Percentiles rank a stretch among this genome's conserved stretches.
Conservation (phyloP, 2,329 filamentous ascomycete genomes). For the Phaeosphaeria sp. region DNA sequence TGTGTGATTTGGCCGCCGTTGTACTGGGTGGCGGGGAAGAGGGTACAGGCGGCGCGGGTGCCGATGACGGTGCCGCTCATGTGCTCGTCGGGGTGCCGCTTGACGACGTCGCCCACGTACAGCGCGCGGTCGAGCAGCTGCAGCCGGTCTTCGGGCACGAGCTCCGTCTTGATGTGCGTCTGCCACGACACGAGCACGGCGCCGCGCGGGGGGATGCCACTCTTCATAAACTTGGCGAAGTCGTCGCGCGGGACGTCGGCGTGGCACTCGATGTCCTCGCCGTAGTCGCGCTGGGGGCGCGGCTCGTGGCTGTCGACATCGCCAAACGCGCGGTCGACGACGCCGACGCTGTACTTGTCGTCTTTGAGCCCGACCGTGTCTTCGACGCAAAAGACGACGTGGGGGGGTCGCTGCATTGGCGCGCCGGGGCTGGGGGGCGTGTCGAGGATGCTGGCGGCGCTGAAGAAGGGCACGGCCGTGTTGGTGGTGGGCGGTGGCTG, state of each 20-base stretch:
- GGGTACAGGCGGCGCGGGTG: slow-evolving; percentile 54
- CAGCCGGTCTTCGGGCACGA: slow-evolving; percentile 54
- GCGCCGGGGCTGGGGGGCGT: neutral
- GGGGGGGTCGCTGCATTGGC: slow-evolving; percentile 22
- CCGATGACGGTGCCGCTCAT: slow-evolving; percentile 64
- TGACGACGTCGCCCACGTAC: slow-evolving; percentile 63
- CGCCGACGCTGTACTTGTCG: slow-evolving; percentile 51
- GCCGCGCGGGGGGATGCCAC: slow-evolving; percentile 58
- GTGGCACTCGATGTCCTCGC: slow-evolving; percentile 46
- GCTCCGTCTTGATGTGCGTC: slow-evolving; percentile 49
- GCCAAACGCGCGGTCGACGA: slow-evolving; percentile 52
- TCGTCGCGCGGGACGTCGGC: slow-evolving; percentile 35
- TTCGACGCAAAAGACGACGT: slow-evolving; percentile 47
- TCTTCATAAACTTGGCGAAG: slow-evolving; percentile 50
- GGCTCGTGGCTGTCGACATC: slow-evolving; percentile 56
- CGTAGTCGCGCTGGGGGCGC: slow-evolving; percentile 50
- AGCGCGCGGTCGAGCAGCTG: slow-evolving; percentile 62
- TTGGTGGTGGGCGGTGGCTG: slow-evolving; percentile 16
- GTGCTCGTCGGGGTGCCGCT: slow-evolving; percentile 54
- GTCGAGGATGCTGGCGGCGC: slow-evolving; percentile 22
- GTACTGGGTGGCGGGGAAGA: slow-evolving; percentile 45
- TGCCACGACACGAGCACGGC: slow-evolving; percentile 60
- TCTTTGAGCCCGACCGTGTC: slow-evolving; percentile 52
- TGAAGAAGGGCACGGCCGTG: slow-evolving; percentile 30
- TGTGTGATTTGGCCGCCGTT: slow-evolving; percentile 30